Conservation (phyloP, 257 asterid genomes). For the Scutellaria minor region DNA sequence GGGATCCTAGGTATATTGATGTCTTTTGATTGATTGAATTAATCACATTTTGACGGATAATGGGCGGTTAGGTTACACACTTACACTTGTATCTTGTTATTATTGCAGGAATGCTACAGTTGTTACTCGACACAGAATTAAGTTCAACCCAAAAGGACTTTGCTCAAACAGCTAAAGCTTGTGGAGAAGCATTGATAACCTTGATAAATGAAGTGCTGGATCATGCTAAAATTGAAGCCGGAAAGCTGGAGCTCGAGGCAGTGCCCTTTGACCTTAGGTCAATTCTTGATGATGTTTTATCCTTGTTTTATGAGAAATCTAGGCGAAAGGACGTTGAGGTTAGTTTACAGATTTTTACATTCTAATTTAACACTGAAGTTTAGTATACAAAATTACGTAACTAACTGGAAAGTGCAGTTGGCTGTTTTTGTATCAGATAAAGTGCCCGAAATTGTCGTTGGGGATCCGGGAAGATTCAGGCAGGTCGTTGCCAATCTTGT, state of each 20-base stretch:
- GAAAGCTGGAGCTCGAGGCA: slow-evolving; percentile 81
- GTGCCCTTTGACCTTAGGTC: slow-evolving; percentile 79
- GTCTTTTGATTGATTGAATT: not conserved
- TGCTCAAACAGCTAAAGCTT: slow-evolving; percentile 94
- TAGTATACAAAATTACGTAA: slow-evolving; percentile 19
- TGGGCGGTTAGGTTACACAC: not conserved
- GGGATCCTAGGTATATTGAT: slow-evolving; percentile 75
- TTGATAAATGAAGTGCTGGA: slow-evolving; percentile 95
- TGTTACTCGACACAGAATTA: slow-evolving; percentile 77
- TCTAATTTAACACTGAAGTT: slow-evolving; percentile 5
- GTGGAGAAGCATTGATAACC: slow-evolving; percentile 84
- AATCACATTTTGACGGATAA: slow-evolving; percentile 3
- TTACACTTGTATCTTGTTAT: slow-evolving; percentile 17
- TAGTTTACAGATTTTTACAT: slow-evolving; percentile 20
- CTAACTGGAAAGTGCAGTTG: slow-evolving; percentile 62
- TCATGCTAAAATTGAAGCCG: slow-evolving; percentile 89
- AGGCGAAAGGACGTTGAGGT: slow-evolving; percentile 91
- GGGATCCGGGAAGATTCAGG: slow-evolving; percentile 96
- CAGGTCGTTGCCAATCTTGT: slow-evolving; percentile 94
- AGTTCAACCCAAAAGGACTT: slow-evolving; percentile 86
- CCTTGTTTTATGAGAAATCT: slow-evolving; percentile 86
- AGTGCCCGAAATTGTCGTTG: slow-evolving; percentile 83
- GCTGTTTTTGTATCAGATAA: slow-evolving; percentile 88
- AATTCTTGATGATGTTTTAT: slow-evolving; percentile 80
- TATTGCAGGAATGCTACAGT: slow-evolving; percentile 80